phyloP scores from a whole-genome alignment of 2,329 filamentous ascomycete genomes.

The Botrytis tulipae region DNA sequence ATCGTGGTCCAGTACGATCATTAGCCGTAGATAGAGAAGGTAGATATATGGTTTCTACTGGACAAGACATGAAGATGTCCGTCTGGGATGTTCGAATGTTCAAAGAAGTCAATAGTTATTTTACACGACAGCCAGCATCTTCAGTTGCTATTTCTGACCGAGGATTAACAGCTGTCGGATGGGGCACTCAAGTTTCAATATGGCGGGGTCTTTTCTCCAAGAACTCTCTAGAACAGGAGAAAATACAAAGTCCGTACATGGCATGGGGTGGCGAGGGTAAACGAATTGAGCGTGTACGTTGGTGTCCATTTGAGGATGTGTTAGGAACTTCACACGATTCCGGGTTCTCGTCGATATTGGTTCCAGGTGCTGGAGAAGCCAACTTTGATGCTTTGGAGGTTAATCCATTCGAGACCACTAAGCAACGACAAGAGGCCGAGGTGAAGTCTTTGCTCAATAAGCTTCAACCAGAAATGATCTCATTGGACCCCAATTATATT shows the following conservation, averaged over 20 bases:
- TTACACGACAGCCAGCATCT: constrained; percentile 75
- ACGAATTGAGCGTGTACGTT: constrained; percentile 74
- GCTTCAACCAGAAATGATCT: constrained; percentile 94
- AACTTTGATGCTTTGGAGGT: constrained; percentile 93
- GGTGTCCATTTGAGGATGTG: constrained; percentile 95
- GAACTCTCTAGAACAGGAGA: constrained; percentile 66
- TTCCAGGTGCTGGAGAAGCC: constrained; percentile 93
- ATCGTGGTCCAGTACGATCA: constrained; percentile 83
- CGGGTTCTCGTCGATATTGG: constrained; percentile 85
- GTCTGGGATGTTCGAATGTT: constrained; percentile 96
- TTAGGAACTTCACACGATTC: constrained; percentile 80
- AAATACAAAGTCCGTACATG: constrained; percentile 88
- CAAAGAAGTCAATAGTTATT: constrained; percentile 88
- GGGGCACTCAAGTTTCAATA: constrained; percentile 83
- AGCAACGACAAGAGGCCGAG: constrained; percentile 89
- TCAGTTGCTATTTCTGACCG: constrained; percentile 86
- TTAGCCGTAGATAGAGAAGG: constrained; percentile 86
- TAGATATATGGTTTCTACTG: constrained; percentile 91
- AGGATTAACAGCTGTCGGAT: constrained; percentile 83
- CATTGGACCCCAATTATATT: constrained; percentile 86
- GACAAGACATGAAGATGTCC: constrained; percentile 87
- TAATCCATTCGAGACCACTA: constrained; percentile 92
- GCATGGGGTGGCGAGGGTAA: constrained; percentile 85
- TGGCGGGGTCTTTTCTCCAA: constrained; percentile 90
- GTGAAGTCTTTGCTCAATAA: constrained; percentile 91